Evolutionary conservation across 768 basidiomycete species (phyloP).

Genomic region (Boletus insuetus): DNA sequence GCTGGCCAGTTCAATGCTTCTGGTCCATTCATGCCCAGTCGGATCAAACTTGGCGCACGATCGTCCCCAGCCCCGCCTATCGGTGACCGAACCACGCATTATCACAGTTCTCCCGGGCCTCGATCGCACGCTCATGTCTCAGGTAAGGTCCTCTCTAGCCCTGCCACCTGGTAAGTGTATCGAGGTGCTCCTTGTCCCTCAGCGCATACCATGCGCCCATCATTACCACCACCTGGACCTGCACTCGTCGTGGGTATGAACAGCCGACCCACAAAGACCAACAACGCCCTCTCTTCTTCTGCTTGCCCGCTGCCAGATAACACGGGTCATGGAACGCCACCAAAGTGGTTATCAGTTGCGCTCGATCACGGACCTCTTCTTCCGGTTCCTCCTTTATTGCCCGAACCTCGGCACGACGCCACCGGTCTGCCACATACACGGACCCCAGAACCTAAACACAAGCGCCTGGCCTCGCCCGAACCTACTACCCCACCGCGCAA

Average conservation of each 20-base stretch:
- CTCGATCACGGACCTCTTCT: not conserved
- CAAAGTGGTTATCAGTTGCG: conserved; percentile 9
- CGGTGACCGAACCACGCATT: not conserved
- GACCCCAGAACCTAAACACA: conserved; percentile 7
- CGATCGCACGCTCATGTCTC: not conserved
- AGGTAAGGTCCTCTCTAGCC: conserved; percentile 13
- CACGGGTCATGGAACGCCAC: not conserved
- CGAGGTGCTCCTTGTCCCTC: conserved; percentile 3
- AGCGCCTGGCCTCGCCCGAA: conserved; percentile 1
- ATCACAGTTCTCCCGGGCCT: conserved; percentile 12
- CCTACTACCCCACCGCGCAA: not conserved
- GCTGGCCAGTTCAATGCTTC: not conserved
- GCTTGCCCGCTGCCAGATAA: too few relatives aligned
- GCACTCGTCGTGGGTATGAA: not conserved
- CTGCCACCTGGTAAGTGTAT: conserved; percentile 2
- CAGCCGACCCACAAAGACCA: not conserved
- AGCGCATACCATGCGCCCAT: conserved; percentile 1
- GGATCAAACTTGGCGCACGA: not conserved
- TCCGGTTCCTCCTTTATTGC: not conserved
- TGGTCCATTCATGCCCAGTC: not conserved
- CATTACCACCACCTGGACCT: not conserved
- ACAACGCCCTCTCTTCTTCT: too few relatives aligned
- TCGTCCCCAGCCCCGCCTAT: conserved; percentile 5
- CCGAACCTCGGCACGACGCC: not conserved
- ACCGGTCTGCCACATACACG: conserved; percentile 1